phyloP scores from a whole-genome alignment of 2,329 filamentous ascomycete species.

The Diaporthe sp. region DNA sequence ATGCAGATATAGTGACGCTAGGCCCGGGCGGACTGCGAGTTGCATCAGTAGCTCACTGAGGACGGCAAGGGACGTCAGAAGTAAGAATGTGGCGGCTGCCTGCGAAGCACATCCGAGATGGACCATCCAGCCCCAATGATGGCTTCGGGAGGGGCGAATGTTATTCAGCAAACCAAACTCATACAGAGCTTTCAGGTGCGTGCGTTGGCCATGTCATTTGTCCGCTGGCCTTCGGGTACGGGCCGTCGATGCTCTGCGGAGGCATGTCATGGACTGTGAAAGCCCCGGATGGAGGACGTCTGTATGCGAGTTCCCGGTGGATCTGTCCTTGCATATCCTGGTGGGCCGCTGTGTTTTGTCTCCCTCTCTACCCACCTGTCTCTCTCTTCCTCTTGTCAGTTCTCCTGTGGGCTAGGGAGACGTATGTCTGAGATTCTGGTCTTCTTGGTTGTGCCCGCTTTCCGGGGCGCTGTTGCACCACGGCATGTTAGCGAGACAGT shows the following conservation, averaged over 20 bases:
- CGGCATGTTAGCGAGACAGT: slow-evolving; percentile 14
- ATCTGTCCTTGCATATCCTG: not conserved
- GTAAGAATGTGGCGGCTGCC: not conserved
- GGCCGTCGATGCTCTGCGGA: not conserved
- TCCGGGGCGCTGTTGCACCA: not conserved
- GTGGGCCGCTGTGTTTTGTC: not conserved
- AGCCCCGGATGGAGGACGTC: too few relatives aligned
- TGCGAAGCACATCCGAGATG: not conserved
- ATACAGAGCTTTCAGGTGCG: too few relatives aligned
- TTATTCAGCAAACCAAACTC: not conserved
- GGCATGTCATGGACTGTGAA: not conserved
- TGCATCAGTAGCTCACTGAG: not conserved
- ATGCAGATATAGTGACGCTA: not conserved
- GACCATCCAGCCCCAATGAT: not conserved
- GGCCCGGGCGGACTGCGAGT: not conserved
- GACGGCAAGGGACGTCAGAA: slow-evolving; percentile 20
- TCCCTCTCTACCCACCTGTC: too few relatives aligned
- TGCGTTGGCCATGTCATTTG: not conserved
- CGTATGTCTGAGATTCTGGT: not conserved
- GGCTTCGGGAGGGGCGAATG: not conserved
- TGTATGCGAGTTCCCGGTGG: not conserved
- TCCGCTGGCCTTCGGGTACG: not conserved
- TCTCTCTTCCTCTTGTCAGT: not conserved
- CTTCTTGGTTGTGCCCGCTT: not conserved
- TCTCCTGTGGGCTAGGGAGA: not conserved